Percentiles rank a stretch among this genome's conserved stretches.
These are phyloP conservation scores for Sporothrix globosa DNA, from an alignment of 2,329 filamentous ascomycete species.

Conservation along the genomic window DNA sequence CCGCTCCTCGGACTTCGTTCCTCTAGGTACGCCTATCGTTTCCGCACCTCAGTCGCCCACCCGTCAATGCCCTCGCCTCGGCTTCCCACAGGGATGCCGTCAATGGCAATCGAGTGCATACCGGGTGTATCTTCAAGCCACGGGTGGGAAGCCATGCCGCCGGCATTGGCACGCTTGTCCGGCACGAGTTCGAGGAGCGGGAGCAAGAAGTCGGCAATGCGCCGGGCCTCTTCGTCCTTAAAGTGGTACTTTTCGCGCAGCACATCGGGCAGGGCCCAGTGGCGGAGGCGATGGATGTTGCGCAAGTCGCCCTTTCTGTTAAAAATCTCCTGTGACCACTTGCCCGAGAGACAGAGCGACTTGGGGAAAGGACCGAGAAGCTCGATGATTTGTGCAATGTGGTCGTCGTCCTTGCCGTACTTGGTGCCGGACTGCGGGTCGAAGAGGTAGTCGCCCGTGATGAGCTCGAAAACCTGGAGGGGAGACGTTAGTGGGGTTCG, in stretches of 20 bases:
- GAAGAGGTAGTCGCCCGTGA: conserved; percentile 97
- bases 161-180: conserved; percentile 88
- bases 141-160: conserved; percentile 84
- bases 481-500: conserved; percentile 16
- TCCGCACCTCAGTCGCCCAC: conserved; percentile 88
- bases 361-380: conserved; percentile 92
- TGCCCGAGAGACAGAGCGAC: conserved; percentile 85
- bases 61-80: conserved; percentile 91
- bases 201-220: conserved; percentile 77
- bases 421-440: conserved; percentile 98
- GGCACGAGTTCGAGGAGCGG: conserved; percentile 92
- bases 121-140: conserved; percentile 86
- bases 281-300: conserved; percentile 93
- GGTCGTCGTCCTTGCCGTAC: conserved; percentile 98
- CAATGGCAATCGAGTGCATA: conserved; percentile 79
- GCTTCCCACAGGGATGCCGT: conserved; percentile 74
- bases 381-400: conserved; percentile 98
- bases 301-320: conserved; percentile 95
- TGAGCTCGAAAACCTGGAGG: conserved; percentile 86
- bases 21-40: conserved; percentile 57
- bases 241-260: conserved; percentile 97
- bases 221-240: conserved; percentile 75
- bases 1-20: background rate
- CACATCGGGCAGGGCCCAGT: conserved; percentile 94
- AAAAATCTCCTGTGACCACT: conserved; percentile 99